A percentile compares a stretch with the other conserved stretches of the same genome.
Conservation (phyloP, 2,329 filamentous ascomycete species). For the Juglanconis oblonga region DNA sequence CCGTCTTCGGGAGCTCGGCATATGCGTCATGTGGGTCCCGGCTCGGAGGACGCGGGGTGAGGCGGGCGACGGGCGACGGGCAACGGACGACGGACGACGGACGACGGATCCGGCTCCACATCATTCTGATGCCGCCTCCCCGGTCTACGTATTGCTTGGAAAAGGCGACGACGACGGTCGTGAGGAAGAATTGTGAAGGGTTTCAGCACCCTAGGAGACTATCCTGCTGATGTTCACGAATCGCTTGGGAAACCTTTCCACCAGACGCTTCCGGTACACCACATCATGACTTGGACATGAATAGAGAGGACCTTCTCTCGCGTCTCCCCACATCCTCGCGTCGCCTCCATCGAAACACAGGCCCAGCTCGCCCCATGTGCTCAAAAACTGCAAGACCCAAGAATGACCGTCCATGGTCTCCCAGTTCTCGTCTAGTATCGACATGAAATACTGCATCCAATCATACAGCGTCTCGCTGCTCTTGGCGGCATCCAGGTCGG, state of each 20-base stretch:
- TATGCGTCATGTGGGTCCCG: too few species aligned
- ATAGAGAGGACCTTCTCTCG: slow-evolving; percentile 17
- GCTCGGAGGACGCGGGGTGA: too few species aligned
- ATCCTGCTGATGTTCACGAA: slow-evolving; percentile 17
- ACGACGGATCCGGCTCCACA: too few species aligned
- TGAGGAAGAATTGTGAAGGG: too few species aligned
- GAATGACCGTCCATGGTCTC: slow-evolving; percentile 16
- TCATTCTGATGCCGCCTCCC: too few species aligned
- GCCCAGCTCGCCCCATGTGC: slow-evolving; percentile 17
- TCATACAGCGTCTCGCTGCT: slow-evolving; percentile 15
- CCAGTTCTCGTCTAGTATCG: slow-evolving; percentile 18
- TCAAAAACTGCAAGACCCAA: slow-evolving; percentile 18
- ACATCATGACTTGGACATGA: slow-evolving; percentile 18
- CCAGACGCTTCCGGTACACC: slow-evolving; percentile 17
- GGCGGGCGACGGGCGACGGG: too few species aligned
- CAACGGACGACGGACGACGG: too few species aligned
- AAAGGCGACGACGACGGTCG: too few species aligned
- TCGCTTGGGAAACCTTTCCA: slow-evolving; percentile 17
- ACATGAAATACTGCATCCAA: slow-evolving; percentile 20
- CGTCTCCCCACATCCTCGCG: slow-evolving; percentile 16
- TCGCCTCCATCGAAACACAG: slow-evolving; percentile 17
- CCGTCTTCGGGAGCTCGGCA: too few species aligned
- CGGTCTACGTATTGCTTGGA: too few species aligned
- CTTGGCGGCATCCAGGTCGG: slow-evolving; percentile 12
- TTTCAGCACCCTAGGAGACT: neutral